Base-by-base conservation (phyloP, 495 filamentous ascomycete genomes). In the Penicillium parvum region DNA sequence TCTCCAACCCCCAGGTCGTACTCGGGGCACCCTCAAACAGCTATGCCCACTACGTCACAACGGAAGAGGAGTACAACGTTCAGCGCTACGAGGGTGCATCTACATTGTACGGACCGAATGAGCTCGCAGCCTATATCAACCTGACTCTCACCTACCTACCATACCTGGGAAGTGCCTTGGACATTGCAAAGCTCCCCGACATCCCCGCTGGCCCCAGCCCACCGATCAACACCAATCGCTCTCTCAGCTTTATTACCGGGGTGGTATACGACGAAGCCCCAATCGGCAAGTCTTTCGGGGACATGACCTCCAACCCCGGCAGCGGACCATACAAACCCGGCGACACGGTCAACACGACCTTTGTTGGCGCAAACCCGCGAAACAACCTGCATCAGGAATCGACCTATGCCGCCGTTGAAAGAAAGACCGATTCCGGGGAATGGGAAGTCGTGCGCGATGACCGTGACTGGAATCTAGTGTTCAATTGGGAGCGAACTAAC, bases 11-110 rank as follows among this genome's bases (percentile, higher is more conserved):
- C 2, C 64, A 88, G 12, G 85, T 94, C 7, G 87, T 96, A 16
- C 71, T 98, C 10, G 92, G 92, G n/a, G 89, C 87, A 1, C 92
- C 91, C 4, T 87, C 90, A 7, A 98, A 98, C 64, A 89, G 77
- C 53, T 98, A 98, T 61, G 89, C 92, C 10, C 92, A 98, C 60
- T 98, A 98, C 63, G 94, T 95, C 64, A 68, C 88, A 7, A 98
- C 92, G 0, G 81, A 88, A 53, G 88, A 96, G 60, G 92, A 98
- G 57, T 98, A 96, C 59, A 62, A 63, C 11, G 77, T 90, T 40
- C 92, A 98, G 64, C 82, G 92, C 35, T 96, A 96, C 65, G 92
- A 98, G 68, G 92, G 92, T 36, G 92, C 89, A 11, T 94, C 87
- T 18, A 98, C 92, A 3, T 79, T 96, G 19, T 96, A 95, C 65